Evolutionary conservation across 2,329 filamentous ascomycete genomes (phyloP), one percentile per base, ranked within the genome.

Genomic region (Cercospora sp.): DNA sequence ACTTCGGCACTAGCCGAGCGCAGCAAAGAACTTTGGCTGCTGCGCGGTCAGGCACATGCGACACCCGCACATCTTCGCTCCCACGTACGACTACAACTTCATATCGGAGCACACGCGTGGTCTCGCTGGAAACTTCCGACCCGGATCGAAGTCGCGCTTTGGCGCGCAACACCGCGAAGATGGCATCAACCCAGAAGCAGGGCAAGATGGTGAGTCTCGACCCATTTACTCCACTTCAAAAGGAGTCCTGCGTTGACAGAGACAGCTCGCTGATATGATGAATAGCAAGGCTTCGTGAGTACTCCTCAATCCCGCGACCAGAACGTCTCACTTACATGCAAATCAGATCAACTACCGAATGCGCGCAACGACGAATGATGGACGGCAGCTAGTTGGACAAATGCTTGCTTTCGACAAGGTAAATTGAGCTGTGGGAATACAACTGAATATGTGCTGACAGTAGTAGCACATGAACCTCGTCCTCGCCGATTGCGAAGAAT

Each of bases 371-470:
- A 87, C 99, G 80, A 93, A 92, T 78, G 95, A 99, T 83, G 93
- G 93, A 72, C 90, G 95, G 78, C 93, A 97, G 81, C 96, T 99
- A 90, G 94, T 93, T 48, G 95, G 94, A 70, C 93, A 98, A 81
- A 97, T 99, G 92, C 88, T 99, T 74, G 95, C 95, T 64, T 99
- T 98, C 78, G 95, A 99, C 82, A 98, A 98, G 88, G 93, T 94
- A 82, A 65, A 72, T 60, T 61, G 10, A 45, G 36, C 33, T 9
- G 10, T 30, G 16, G 2, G 48, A 33, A 31, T 13, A 18, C 36
- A 60, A 42, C 42, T 13, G 48, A 13, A 26, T 20, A 23, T 36
- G 12, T 60, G 30, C 73, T 79, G 33, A 78, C 30, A 55, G 66
- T 57, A 13, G 5, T 73, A 96, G 93, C 95, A 99, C 82, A 99